Base-by-base conservation (phyloP, 2,329 filamentous ascomycete genomes). In the Aaosphaeria arxii region DNA sequence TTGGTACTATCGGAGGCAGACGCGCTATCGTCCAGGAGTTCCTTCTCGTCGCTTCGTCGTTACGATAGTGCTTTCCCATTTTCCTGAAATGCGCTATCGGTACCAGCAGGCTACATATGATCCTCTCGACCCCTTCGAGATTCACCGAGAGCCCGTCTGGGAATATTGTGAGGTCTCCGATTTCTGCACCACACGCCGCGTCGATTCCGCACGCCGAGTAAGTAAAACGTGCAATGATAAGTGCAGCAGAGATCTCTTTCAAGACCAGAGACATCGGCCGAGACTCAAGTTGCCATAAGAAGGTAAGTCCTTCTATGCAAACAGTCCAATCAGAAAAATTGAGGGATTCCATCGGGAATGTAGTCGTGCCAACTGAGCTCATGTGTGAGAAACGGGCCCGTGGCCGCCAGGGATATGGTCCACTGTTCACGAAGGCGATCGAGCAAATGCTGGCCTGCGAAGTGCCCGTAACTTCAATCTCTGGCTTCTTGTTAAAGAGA, bases 401-500 rank as follows among this genome's bases (percentile, higher is more conserved):
- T 31, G 64, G 64, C 29, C 64, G 55, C 66, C 66, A 68, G 0
- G 66, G 66, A 7, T 66, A 40, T 1, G 63, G 62, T 1, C 64
- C 63, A 36, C 64, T 44, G 17, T 59, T 56, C 43, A 63, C 57
- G 35, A 66, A 69, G 6, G 49, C 51, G 11, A 67, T 62, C 0
- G 51, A 50, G 5, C 60, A 60, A n/a, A 66, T 50, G 13, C 51
- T 56, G 11, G 59, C 53, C 49, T 63, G 57, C 5, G 45, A 46
- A 30, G 47, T 46, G n/a, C 53, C 29, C 6, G 13, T 57, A 30
- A 69, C 46, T 38, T 67, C 58, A 51, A 66, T 60, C 40, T 67
- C 62, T 2, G 65, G 55, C 46, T 61, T 69, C 55, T 67, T 67
- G 2, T 62, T 66, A 47, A 69, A 65, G 35, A 63, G 39, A 24